These are phyloP conservation scores for Excoecaria agallocha DNA, from an alignment of 345 rosid species.

Conservation along the genomic window DNA sequence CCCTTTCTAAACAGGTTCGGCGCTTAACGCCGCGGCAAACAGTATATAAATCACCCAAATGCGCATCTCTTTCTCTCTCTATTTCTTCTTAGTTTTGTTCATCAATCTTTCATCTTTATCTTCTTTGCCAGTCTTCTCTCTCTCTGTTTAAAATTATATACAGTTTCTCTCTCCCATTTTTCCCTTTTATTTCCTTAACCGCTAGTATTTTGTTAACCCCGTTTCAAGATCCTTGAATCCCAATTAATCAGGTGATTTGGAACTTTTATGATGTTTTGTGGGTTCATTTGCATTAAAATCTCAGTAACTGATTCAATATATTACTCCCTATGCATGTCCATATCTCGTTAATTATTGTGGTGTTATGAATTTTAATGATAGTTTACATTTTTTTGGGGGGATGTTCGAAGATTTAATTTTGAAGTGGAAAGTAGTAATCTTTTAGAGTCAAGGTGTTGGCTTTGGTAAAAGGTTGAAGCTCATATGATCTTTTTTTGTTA, in stretches of 20 bases:
- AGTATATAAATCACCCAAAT: background rate
- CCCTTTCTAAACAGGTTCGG: background rate
- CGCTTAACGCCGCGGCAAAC: conserved; percentile 15
- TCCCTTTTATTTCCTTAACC: background rate
- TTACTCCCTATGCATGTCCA: background rate
- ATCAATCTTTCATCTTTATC: background rate
- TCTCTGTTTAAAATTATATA: background rate
- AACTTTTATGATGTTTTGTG: background rate
- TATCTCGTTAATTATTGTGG: background rate
- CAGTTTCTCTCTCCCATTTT: background rate
- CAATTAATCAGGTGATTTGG: conserved; percentile 1
- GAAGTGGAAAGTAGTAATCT: background rate
- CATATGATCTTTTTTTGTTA: background rate
- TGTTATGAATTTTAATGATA: background rate
- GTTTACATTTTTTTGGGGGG: background rate
- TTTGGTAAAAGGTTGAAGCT: background rate
- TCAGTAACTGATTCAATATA: background rate
- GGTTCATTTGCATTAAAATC: background rate
- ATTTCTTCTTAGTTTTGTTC: background rate
- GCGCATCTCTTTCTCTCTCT: background rate
- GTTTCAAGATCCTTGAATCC: background rate
- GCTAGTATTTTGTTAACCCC: background rate
- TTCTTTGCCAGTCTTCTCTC: background rate
- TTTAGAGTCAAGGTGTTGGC: background rate
- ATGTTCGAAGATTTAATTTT: background rate